Evolutionary conservation across 495 filamentous ascomycete species (phyloP), one percentile per base, ranked within the genome.

Genomic region (Podospora appendiculata): DNA sequence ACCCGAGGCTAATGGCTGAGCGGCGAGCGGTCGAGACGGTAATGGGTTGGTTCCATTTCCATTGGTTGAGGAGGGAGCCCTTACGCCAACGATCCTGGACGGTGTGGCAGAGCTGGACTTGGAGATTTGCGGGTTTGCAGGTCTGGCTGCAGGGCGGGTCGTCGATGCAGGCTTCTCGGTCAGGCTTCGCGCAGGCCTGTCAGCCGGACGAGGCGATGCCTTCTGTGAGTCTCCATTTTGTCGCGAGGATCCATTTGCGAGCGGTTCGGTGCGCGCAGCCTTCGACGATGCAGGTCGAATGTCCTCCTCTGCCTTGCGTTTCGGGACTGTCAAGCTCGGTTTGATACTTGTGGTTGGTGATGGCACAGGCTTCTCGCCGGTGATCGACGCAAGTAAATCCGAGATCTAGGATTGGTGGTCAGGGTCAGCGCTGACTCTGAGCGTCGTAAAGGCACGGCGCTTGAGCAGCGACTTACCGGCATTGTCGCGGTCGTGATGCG

Each of bases 351-450:
- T 54, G 5, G 61, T 64, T 33, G 70, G 53, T 17, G 70, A 63
- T 16, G 70, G 55, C 14, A 60, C 52, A 16, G 72, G 56, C 58
- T 71, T 59, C 14, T 71, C 76, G 50, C 78, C 78, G 36, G 67
- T 73, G 53, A 81, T 81, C 58, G 75, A 71, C 49, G 77, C 78
- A 38, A 81, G 71, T 34, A 81, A 67, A 42, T 81, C 78, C 32
- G 67, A 58, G 55, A 81, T 80, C 76, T 75, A 48, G 39, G n/a
- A n/a, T n/a, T n/a, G 39, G 47, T 4, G 19, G 45, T n/a, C 32
- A 36, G 32, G 36, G 49, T 60, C 50, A 57, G 55, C 47, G 44
- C 40, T 13, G 33, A 14, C 18, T 32, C 13, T 12, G 38, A 41
- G 43, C 18, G 43, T 16, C 11, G 1, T 50, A 52, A 41, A 36